Conservation (phyloP, 495 filamentous ascomycete species). For the Penicillium coprophilum region DNA sequence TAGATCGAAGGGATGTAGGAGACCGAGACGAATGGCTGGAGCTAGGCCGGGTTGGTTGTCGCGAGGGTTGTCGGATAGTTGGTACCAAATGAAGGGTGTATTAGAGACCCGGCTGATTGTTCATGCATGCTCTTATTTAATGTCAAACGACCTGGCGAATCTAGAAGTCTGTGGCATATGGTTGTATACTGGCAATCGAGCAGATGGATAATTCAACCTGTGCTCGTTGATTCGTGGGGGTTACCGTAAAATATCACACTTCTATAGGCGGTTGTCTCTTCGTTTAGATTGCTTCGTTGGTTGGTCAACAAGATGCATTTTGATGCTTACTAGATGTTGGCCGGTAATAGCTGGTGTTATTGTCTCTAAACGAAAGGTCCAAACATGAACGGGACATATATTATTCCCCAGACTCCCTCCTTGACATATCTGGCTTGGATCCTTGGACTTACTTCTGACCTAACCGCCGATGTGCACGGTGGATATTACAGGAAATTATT, state of each 20-base stretch:
- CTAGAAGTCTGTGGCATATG: slow-evolving; percentile 4
- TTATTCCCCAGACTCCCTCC: too few species aligned
- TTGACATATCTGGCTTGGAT: not conserved
- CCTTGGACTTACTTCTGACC: not conserved
- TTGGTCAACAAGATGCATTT: not conserved
- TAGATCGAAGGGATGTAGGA: slow-evolving; percentile 7
- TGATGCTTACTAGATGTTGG: too few species aligned
- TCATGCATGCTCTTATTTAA: slow-evolving; percentile 24
- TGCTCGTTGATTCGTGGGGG: slow-evolving; percentile 11
- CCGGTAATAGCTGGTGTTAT: not conserved
- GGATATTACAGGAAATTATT: not conserved
- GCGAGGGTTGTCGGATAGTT: slow-evolving; percentile 6
- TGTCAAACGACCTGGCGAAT: not conserved
- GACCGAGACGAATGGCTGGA: slow-evolving; percentile 26
- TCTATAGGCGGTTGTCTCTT: not conserved
- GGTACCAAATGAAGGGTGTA: not conserved
- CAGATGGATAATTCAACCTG: slow-evolving; percentile 2
- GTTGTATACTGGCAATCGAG: not conserved
- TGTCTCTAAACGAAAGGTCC: too few species aligned
- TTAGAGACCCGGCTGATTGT: slow-evolving; percentile 16
- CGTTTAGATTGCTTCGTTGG: not conserved
- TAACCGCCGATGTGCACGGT: not conserved
- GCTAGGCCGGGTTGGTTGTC: slow-evolving; percentile 16
- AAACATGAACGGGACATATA: too few species aligned
- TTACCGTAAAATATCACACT: not conserved